phyloP scores from a whole-genome alignment of 345 rosid genomes.

The Cardamine resedifolia region DNA sequence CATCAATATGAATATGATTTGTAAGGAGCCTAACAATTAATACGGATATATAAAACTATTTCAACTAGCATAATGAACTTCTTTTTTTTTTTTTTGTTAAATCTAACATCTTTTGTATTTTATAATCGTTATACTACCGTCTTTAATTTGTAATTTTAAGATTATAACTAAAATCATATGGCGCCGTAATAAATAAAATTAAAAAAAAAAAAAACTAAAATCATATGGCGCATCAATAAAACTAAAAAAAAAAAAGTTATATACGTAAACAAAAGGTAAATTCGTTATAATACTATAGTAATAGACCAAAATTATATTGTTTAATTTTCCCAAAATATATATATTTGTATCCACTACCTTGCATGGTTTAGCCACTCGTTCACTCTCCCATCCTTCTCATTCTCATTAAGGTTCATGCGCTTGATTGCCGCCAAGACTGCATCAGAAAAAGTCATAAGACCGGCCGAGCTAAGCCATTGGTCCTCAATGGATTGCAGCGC shows the following conservation, averaged over 20 bases:
- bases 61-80: not conserved
- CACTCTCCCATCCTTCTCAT: conserved; percentile 58
- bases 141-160: not conserved
- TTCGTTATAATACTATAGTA: not conserved
- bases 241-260: not conserved
- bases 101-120: not conserved
- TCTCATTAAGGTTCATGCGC: conserved; percentile 54
- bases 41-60: not conserved
- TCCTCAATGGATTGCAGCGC: conserved; percentile 83
- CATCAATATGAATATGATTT: not conserved
- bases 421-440: conserved; percentile 62
- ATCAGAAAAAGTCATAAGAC: conserved; percentile 77
- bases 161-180: not conserved
- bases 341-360: conserved; percentile 34
- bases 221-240: not conserved
- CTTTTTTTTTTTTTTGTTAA: not conserved
- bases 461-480: conserved; percentile 71
- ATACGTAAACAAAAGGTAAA: not conserved
- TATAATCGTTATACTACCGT: not conserved
- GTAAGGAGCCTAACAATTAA: not conserved
- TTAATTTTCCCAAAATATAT: not conserved
- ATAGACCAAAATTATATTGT: not conserved
- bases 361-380: conserved; percentile 72
- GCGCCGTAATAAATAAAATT: too few species aligned
- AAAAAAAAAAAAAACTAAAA: not conserved